Percentiles rank a stretch among this genome's conserved stretches.
Evolutionary conservation across 192 early-diverging fungal genomes (phyloP).

Genomic region (Anaeromyces robustus): DNA sequence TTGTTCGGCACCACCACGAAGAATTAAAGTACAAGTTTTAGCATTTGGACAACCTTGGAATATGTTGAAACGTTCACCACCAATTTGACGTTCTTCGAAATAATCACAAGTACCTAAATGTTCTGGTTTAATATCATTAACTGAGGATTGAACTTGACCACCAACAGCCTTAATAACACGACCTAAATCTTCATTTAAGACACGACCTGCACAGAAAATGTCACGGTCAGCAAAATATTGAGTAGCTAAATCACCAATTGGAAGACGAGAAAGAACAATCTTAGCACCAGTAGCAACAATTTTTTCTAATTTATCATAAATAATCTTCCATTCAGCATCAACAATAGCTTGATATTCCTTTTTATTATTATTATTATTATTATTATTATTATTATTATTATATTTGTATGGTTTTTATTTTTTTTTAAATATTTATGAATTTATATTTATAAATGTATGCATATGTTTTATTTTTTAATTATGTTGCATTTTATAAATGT

Average conservation of each 20-base stretch:
- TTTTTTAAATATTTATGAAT: too few relatives aligned
- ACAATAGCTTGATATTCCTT: slow-evolving; percentile 98
- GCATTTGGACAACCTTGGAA: slow-evolving; percentile 87
- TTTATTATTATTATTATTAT: not conserved
- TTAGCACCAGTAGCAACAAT: slow-evolving; percentile 91
- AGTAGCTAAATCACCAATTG: slow-evolving; percentile 96
- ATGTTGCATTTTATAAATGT: too few relatives aligned
- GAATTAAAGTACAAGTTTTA: slow-evolving; percentile 87
- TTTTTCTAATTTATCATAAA: slow-evolving; percentile 93
- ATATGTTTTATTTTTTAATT: too few relatives aligned
- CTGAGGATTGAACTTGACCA: slow-evolving; percentile 80
- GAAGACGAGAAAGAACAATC: slow-evolving; percentile 91
- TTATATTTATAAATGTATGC: too few relatives aligned
- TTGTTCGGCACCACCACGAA: slow-evolving; percentile 96
- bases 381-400: too few relatives aligned
- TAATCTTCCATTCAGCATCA: slow-evolving; percentile 98
- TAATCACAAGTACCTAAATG: slow-evolving; percentile 78
- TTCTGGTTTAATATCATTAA: slow-evolving; percentile 57
- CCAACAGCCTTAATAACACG: slow-evolving; percentile 92
- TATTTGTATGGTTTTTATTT: too few relatives aligned
- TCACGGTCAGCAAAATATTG: slow-evolving; percentile 99
- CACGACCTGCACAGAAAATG: slow-evolving; percentile 98
- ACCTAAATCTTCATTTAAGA: slow-evolving; percentile 77
- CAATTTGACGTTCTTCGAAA: slow-evolving; percentile 96
- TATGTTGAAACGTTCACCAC: slow-evolving; percentile 90